phyloP scores from a whole-genome alignment of 306 rosid genomes.

The Prunus padus region DNA sequence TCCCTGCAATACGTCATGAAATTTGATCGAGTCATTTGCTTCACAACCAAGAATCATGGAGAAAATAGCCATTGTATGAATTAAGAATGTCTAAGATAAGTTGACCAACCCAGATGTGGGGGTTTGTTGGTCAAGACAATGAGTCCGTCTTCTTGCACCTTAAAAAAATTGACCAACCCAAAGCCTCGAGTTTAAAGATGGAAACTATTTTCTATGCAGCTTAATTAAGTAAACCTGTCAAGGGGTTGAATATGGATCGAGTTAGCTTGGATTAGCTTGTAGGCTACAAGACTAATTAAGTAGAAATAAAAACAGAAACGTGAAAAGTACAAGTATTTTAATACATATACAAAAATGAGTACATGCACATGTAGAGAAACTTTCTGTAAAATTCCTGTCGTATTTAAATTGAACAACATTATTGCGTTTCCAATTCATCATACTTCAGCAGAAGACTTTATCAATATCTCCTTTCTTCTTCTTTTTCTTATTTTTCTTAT shows the following conservation, averaged over 20 bases:
- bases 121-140: too few relatives aligned
- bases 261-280: too few relatives aligned
- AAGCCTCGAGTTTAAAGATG: background rate
- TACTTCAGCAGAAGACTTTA: background rate
- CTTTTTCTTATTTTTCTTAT: background rate
- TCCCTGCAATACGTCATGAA: conserved; percentile 3
- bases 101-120: background rate
- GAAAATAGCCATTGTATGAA: conserved; percentile 2
- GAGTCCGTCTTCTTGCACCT: too few relatives aligned
- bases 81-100: background rate
- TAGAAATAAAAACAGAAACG: background rate
- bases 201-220: too few relatives aligned
- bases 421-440: conserved; percentile 4
- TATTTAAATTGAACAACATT: background rate
- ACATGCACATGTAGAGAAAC: background rate
- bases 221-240: too few relatives aligned
- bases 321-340: background rate
- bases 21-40: conserved; percentile 19
- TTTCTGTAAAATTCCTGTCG: background rate
- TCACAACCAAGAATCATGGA: conserved; percentile 13
- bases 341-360: background rate
- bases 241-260: too few relatives aligned
- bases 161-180: too few relatives aligned
- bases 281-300: background rate
- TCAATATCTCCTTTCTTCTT: background rate